A percentile compares a stretch with the other conserved stretches of the same genome.
Evolutionary conservation across 2,329 filamentous ascomycete genomes (phyloP).

Genomic region (Ciborinia camelliae): DNA sequence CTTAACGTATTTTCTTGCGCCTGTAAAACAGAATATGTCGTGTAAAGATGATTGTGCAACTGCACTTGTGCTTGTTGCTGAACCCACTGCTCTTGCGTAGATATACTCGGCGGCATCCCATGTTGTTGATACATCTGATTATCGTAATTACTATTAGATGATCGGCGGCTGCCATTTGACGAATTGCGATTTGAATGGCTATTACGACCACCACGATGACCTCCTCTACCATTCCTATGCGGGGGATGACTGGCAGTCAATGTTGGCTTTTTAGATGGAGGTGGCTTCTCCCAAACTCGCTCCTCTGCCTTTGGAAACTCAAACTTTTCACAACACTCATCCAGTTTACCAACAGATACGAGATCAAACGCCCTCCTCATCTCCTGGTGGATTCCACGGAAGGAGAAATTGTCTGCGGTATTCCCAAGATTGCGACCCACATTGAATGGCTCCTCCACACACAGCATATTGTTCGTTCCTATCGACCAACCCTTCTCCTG

Average conservation of each 20-base stretch:
- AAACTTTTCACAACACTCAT: conserved; percentile 82
- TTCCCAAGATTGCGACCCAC: conserved; percentile 85
- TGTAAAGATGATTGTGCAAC: conserved; percentile 39
- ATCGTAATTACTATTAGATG: conserved; percentile 37
- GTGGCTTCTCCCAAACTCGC: conserved; percentile 53
- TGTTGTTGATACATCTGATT: conserved; percentile 28
- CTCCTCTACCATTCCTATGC: conserved; percentile 32
- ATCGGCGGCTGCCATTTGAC: conserved; percentile 34
- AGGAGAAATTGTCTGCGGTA: conserved; percentile 92
- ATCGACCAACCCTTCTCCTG: conserved; percentile 86
- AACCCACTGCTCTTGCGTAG: conserved; percentile 36
- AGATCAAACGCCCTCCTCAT: conserved; percentile 83
- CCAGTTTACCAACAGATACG: conserved; percentile 73
- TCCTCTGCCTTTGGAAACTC: conserved; percentile 76
- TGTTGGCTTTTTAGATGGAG: conserved; percentile 51
- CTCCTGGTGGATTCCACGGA: conserved; percentile 85
- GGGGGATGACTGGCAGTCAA: conserved; percentile 55
- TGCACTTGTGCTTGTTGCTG: conserved; percentile 38
- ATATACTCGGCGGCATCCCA: conserved; percentile 28
- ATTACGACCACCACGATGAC: conserved; percentile 31
- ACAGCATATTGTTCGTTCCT: conserved; percentile 75
- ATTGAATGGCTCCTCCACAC: conserved; percentile 97
- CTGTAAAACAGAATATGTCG: conserved; percentile 40
- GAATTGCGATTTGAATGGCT: conserved; percentile 32
- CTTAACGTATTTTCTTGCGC: conserved; percentile 46